These are phyloP conservation scores for Pseudocercospora crystallina DNA, from an alignment of 2,329 filamentous ascomycete genomes.

Conservation along the genomic window DNA sequence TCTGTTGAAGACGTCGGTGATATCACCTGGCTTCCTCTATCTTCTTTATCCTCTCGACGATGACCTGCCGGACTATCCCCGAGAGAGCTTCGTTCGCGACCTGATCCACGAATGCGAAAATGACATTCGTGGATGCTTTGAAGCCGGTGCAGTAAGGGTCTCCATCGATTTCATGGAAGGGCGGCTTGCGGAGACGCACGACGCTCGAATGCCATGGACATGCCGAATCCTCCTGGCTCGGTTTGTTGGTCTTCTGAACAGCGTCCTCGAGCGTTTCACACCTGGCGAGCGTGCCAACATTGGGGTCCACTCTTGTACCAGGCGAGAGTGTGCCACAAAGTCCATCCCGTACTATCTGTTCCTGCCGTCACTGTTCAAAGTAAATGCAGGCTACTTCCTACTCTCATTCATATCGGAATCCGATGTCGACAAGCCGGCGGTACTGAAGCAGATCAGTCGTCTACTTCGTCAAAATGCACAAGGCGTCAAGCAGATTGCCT, in stretches of 20 bases:
- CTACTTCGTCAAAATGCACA: conserved; percentile 1
- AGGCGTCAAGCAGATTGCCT: conserved; percentile 6
- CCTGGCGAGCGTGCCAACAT: conserved; percentile 5
- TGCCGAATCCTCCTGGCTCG: not conserved
- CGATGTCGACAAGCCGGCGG: not conserved
- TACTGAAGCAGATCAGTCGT: not conserved
- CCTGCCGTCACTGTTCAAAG: conserved; percentile 1
- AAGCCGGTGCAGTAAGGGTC: conserved; percentile 1
- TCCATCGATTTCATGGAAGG: not conserved
- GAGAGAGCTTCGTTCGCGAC: not conserved
- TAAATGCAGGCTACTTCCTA: conserved; percentile 8
- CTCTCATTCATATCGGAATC: not conserved
- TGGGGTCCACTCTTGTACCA: conserved; percentile 3
- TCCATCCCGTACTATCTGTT: conserved; percentile 1
- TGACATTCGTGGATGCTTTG: conserved; percentile 4
- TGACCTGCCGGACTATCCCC: conserved; percentile 3
- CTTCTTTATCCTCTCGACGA: conserved; percentile 3
- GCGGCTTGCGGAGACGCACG: not conserved
- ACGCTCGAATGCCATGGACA: conserved; percentile 4
- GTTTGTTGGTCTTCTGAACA: conserved; percentile 4
- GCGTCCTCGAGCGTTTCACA: conserved; percentile 7
- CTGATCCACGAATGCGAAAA: not conserved
- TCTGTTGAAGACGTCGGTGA: conserved; percentile 2
- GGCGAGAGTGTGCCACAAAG: not conserved
- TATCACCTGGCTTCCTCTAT: conserved; percentile 1